phyloP scores from a whole-genome alignment of 129 eudicot genomes.

The Glebionis coronaria region DNA sequence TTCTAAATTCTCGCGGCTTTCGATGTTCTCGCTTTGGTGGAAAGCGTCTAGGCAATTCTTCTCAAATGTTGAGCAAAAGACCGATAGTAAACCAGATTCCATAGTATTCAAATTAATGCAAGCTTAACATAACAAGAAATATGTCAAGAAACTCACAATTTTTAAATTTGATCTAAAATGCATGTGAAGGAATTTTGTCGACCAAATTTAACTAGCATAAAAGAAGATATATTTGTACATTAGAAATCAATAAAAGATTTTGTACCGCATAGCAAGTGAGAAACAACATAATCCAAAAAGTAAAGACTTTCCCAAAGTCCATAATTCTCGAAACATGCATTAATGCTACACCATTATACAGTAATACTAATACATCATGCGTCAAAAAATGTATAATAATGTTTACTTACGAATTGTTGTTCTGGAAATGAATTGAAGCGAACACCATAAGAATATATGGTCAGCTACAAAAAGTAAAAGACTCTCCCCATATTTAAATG shows the following conservation, averaged over 20 bases:
- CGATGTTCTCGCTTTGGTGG: slow-evolving; percentile 39
- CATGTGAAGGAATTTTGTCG: too few species aligned
- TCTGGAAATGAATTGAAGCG: neutral
- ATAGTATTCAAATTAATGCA: too few species aligned
- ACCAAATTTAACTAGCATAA: too few species aligned
- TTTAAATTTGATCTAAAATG: too few species aligned
- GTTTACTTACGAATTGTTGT: neutral
- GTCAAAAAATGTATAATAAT: neutral
- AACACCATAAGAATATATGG: neutral
- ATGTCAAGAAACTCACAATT: too few species aligned
- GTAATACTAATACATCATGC: slow-evolving; percentile 14
- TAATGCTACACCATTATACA: neutral
- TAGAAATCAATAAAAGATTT: slow-evolving; percentile 7
- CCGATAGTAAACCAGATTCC: slow-evolving; percentile 44
- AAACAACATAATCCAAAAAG: neutral
- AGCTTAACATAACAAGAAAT: too few species aligned
- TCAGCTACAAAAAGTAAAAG: too few species aligned
- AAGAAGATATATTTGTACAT: neutral
- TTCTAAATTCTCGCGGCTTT: slow-evolving; percentile 34
- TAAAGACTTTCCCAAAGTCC: neutral
- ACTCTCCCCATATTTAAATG: too few species aligned
- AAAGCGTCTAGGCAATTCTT: slow-evolving; percentile 55
- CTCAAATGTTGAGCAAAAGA: slow-evolving; percentile 59
- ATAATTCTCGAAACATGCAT: neutral
- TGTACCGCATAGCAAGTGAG: slow-evolving; percentile 10